Base-by-base conservation (phyloP, 768 basidiomycete genomes). In the Leccinum sublutescens region DNA sequence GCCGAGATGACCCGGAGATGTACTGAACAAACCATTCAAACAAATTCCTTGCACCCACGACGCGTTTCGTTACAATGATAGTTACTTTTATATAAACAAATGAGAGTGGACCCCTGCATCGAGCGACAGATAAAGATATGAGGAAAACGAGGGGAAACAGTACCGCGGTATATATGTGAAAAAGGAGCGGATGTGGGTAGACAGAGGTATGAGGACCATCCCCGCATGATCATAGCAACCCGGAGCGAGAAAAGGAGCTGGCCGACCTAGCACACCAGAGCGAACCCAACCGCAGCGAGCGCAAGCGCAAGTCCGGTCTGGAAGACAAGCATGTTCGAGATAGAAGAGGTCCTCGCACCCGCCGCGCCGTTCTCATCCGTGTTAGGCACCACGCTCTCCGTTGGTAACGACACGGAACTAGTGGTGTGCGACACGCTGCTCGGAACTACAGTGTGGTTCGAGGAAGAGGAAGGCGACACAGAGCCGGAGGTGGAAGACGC, bases 201-300 rank as follows among this genome's bases (percentile, higher is more conserved):
- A n/a, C 43, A 23, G 12, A 47, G 4, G 47, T 8, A 45, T 5
- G 43, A 48, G 1, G 47, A 15, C 21, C 5, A 47, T 21, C 8
- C 23, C 3, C 5, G 1, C 21, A 6, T 48, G 19, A 45, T 45
- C 43, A 4, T 45, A 19, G 19, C 11, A 19, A n/a, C 40, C 40
- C 3, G 40, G 14, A 40, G 2, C 17, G 17, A n/a, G 17, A 40
- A 45, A 19, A 2, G 43, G 43, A 0, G 2, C 43, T 19, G n/a
- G 10, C 19, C 9, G 29, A 43, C 45, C 59, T 74, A 72, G 50
- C 64, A 57, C 52, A 62, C 33, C 21, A 55, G 17, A 2, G 27
- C 2, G 55, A 72, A 68, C 10, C 64, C 64, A 36, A 70, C 4
- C 3, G 61, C 66, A 29, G 66, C 62, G 10, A 68, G 34, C n/a